Percentiles rank a stretch among this genome's conserved stretches.
Conservation (phyloP, 2,329 filamentous ascomycete genomes). For the Diaporthe capsici region DNA sequence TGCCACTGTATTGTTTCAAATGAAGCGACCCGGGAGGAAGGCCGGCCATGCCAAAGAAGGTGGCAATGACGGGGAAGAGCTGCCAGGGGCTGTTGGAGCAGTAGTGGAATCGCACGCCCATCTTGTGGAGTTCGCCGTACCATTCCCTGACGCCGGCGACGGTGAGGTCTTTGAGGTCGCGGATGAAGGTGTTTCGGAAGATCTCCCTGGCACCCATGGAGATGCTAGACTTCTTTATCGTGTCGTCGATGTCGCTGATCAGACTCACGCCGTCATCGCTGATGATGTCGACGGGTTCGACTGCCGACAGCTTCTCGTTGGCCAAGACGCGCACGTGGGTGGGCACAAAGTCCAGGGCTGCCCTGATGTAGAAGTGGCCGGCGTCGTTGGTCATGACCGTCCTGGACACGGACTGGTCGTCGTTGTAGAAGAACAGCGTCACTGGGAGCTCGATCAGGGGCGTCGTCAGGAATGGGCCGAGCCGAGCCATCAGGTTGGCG, state of each 20-base stretch:
- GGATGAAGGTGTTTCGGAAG: slow-evolving; percentile 95
- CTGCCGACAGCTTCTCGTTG: slow-evolving; percentile 85
- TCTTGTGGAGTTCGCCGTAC: slow-evolving; percentile 82
- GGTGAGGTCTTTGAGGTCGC: slow-evolving; percentile 84
- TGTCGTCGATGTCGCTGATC: slow-evolving; percentile 98
- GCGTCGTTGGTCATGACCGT: slow-evolving; percentile 89
- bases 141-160: slow-evolving; percentile 91
- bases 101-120: slow-evolving; percentile 93
- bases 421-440: slow-evolving; percentile 96
- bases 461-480: slow-evolving; percentile 91
- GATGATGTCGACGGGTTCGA: slow-evolving; percentile 82
- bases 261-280: slow-evolving; percentile 87
- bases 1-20: slow-evolving; percentile 95
- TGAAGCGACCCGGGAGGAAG: slow-evolving; percentile 93
- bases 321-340: slow-evolving; percentile 91
- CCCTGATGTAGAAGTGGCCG: slow-evolving; percentile 88
- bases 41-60: slow-evolving; percentile 84
- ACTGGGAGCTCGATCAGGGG: slow-evolving; percentile 83
- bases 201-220: slow-evolving; percentile 90
- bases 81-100: slow-evolving; percentile 99
- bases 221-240: slow-evolving; percentile 95
- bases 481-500: slow-evolving; percentile 85
- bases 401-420: slow-evolving; percentile 83
- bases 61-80: slow-evolving; percentile 89
- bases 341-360: slow-evolving; percentile 88